Evolutionary conservation across 257 asterid species (phyloP).

Genomic region (Marsdenia floribunda): DNA sequence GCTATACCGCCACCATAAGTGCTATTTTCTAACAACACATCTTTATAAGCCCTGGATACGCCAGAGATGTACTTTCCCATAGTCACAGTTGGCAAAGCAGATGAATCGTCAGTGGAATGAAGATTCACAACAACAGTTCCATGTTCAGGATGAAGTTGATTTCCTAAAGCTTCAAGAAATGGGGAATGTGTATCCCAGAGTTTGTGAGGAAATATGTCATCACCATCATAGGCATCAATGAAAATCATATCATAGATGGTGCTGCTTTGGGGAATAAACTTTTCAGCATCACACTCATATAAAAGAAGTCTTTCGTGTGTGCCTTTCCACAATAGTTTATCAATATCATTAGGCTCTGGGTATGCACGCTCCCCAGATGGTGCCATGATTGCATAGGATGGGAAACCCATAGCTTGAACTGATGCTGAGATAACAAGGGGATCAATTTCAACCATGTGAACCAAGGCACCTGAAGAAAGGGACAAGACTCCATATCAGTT

Average conservation of each 20-base stretch:
- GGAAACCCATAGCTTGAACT: slow-evolving; percentile 82
- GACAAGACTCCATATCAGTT: slow-evolving; percentile 7
- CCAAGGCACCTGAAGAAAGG: slow-evolving; percentile 55
- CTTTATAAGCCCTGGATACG: slow-evolving; percentile 50
- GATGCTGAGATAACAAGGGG: slow-evolving; percentile 85
- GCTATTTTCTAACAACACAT: slow-evolving; percentile 36
- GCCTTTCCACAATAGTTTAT: slow-evolving; percentile 69
- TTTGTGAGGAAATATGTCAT: slow-evolving; percentile 66
- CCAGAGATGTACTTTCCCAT: slow-evolving; percentile 49
- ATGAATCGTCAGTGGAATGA: slow-evolving; percentile 32
- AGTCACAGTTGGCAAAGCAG: slow-evolving; percentile 24
- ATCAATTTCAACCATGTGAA: slow-evolving; percentile 74
- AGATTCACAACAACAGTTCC: slow-evolving; percentile 86
- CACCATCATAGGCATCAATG: slow-evolving; percentile 83
- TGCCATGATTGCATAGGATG: slow-evolving; percentile 54
- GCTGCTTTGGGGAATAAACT: slow-evolving; percentile 48
- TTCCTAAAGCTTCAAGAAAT: slow-evolving; percentile 48
- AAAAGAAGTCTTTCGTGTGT: slow-evolving; percentile 62
- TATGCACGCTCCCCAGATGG: slow-evolving; percentile 41
- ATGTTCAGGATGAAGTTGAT: slow-evolving; percentile 62
- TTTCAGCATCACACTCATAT: slow-evolving; percentile 66
- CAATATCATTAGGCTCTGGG: slow-evolving; percentile 33
- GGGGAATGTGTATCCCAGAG: slow-evolving; percentile 65
- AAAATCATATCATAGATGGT: slow-evolving; percentile 61
- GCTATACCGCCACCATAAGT: slow-evolving; percentile 48